A percentile compares a stretch with the other conserved stretches of the same genome.
These are phyloP conservation scores for Ophiostoma triangulosporum DNA, from an alignment of 2,329 filamentous ascomycete species.

Conservation along the genomic window DNA sequence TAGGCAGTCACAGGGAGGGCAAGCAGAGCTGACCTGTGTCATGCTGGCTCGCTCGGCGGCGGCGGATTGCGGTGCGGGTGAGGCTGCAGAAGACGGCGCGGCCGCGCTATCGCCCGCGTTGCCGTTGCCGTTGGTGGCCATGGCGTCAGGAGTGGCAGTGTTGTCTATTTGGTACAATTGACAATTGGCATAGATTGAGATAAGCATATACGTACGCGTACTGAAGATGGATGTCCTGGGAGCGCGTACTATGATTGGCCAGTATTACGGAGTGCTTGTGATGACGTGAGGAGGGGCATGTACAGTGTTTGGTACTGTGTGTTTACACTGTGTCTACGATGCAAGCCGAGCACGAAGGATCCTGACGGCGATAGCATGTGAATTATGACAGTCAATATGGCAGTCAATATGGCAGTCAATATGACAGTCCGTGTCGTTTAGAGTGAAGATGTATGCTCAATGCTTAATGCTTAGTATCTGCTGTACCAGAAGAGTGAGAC, in stretches of 20 bases:
- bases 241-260: background rate
- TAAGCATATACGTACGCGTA: background rate
- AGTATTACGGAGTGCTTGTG: background rate
- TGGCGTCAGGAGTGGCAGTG: background rate
- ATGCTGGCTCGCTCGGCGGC: constrained; percentile 7
- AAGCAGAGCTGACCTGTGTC: constrained; percentile 7
- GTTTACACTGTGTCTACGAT: background rate
- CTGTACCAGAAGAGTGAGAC: too few species aligned
- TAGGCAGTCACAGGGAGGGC: background rate
- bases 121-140: constrained; percentile 2
- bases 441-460: too few species aligned
- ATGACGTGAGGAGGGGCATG: background rate
- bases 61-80: background rate
- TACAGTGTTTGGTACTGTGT: background rate
- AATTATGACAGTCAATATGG: too few species aligned
- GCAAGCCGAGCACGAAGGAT: too few species aligned
- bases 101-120: background rate
- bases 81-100: background rate
- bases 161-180: background rate
- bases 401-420: too few species aligned
- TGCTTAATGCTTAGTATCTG: too few species aligned
- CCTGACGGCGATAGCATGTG: too few species aligned
- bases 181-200: background rate
- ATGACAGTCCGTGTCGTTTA: too few species aligned
- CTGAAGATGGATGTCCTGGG: background rate